Conservation (phyloP, 805 yeast genomes). For the Candida succiphila region DNA sequence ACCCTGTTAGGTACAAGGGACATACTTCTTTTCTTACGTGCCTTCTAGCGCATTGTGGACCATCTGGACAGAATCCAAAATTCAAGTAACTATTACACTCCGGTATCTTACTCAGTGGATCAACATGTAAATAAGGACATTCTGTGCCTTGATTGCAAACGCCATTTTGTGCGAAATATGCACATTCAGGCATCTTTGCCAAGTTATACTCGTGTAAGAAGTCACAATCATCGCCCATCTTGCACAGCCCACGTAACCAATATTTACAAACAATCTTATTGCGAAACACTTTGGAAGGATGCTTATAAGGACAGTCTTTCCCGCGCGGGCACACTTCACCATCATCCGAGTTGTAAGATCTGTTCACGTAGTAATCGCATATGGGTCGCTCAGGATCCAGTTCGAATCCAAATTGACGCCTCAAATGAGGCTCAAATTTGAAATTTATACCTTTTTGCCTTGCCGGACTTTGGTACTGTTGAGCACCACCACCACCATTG, state of each 20-base stretch:
- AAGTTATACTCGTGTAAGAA: slow-evolving; percentile 91
- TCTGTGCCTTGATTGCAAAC: slow-evolving; percentile 90
- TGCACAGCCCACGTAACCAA: slow-evolving; percentile 96
- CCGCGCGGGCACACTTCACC: slow-evolving; percentile 96
- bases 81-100: slow-evolving; percentile 72
- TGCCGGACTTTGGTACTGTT: neutral
- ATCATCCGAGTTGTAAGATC: too few relatives aligned
- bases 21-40: slow-evolving; percentile 74
- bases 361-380: slow-evolving; percentile 62
- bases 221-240: slow-evolving; percentile 94
- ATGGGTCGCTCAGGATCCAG: slow-evolving; percentile 84
- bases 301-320: slow-evolving; percentile 77
- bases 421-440: slow-evolving; percentile 75
- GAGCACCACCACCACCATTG: slow-evolving; percentile 4
- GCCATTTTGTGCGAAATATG: slow-evolving; percentile 73
- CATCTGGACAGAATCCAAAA: slow-evolving; percentile 85
- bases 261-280: slow-evolving; percentile 93
- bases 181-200: slow-evolving; percentile 94
- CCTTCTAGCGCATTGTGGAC: slow-evolving; percentile 74
- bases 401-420: slow-evolving; percentile 73
- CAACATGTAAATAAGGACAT: slow-evolving; percentile 86
- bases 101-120: slow-evolving; percentile 82
- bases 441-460: slow-evolving; percentile 6
- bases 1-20: slow-evolving; percentile 76
- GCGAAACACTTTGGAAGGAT: slow-evolving; percentile 47